A percentile compares a stretch with the other conserved stretches of the same genome.
Conservation (phyloP, 1,139 yeast genomes). For the Geotrichum siamense region DNA sequence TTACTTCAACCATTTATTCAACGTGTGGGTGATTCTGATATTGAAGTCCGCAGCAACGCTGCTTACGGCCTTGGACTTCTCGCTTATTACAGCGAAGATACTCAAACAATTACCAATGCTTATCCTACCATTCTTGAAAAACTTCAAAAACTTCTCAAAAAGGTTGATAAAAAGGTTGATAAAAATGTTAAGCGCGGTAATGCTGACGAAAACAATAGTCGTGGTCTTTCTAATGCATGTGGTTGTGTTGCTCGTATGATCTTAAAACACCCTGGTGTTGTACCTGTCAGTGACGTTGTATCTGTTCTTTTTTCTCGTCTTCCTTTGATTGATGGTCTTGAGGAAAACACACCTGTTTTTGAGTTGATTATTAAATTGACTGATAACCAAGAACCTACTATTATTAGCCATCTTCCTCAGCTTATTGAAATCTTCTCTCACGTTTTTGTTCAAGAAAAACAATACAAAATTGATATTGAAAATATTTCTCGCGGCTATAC, state of each 20-base stretch:
- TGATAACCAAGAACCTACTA: slow-evolving; percentile 52
- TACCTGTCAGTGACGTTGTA: slow-evolving; percentile 75
- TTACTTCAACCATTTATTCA: slow-evolving; percentile 62
- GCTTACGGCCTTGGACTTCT: slow-evolving; percentile 92
- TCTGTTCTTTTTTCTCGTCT: slow-evolving; percentile 70
- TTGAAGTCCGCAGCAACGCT: slow-evolving; percentile 90
- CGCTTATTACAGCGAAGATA: slow-evolving; percentile 47
- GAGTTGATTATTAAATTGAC: slow-evolving; percentile 67
- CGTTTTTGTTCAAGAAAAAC: slow-evolving; percentile 63
- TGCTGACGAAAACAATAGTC: slow-evolving; percentile 73
- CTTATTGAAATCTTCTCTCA: slow-evolving; percentile 61
- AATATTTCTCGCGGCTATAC: slow-evolving; percentile 47
- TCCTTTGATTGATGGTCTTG: slow-evolving; percentile 83
- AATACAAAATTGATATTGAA: slow-evolving; percentile 54
- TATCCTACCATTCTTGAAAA: slow-evolving; percentile 68
- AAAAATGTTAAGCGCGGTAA: slow-evolving; percentile 60
- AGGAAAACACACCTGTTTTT: slow-evolving; percentile 89
- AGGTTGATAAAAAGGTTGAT: slow-evolving; percentile 71
- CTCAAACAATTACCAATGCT: slow-evolving; percentile 50
- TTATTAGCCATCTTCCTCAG: slow-evolving; percentile 53
- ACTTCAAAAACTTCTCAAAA: too few species aligned
- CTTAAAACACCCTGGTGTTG: slow-evolving; percentile 58
- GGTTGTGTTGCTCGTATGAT: slow-evolving; percentile 96
- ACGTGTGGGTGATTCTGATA: slow-evolving; percentile 68
- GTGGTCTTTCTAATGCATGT: slow-evolving; percentile 89